Base-by-base conservation (phyloP, 345 rosid species). In the Pistacia integerrima region DNA sequence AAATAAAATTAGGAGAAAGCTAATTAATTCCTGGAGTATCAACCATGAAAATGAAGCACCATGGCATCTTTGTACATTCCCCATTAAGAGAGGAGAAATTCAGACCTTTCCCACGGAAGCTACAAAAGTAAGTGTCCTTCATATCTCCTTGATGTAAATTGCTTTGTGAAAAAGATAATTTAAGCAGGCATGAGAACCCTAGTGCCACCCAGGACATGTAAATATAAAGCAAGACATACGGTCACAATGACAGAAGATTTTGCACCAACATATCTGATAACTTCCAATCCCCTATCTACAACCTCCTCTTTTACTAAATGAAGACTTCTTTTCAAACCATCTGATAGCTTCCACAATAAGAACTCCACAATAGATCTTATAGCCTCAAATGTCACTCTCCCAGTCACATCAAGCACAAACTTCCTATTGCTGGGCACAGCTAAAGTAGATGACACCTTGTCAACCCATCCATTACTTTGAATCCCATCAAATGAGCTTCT, bases 321-420 rank as follows among this genome's bases (percentile, higher is more conserved):
- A 17, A 76, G 54, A 76, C 93, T 85, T 79, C 79, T 83, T 77
- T 80, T 97, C 17, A 90, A 69, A 69, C 90, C 83, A 57, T 92
- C 91, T 0, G 86, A 83, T 36, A 87, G 79, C 86, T 86, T 94
- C 92, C 94, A 74, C 79, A 88, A 74, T 64, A 97, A 48, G 68
- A 84, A 85, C 67, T 75, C 93, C 33, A 92, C 74, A 33, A 92
- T 58, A 33, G 97, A 92, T 72, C 92, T 91, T 33, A 90, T 51
- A 0, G 94, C 90, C 70, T 88, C 93, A 49, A 92, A 76, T 3
- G 99, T 92, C 69, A 92, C 98, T 85, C 96, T 88, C 73, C 99
- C 97, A 2, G 98, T 94, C 79, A 94, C 90, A 79, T 97, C 98
- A 48, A 94, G 87, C 89, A 91, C 87, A 85, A 94, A 89, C 84